These are phyloP conservation scores for Termitomyces sp. DNA, from an alignment of 768 basidiomycete genomes.

Conservation along the genomic window DNA sequence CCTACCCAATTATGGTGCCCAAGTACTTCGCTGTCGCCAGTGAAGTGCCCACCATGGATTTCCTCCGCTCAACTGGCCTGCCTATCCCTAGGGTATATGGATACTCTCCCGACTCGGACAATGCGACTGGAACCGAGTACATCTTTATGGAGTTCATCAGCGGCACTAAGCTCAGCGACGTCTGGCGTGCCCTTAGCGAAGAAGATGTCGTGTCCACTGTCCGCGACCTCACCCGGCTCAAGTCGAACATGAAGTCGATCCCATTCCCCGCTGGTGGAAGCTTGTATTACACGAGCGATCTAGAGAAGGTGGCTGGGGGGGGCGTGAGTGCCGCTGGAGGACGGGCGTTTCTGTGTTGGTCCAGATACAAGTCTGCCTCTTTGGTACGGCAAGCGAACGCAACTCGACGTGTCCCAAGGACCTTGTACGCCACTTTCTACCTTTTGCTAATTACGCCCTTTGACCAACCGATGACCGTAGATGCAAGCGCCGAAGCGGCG, in stretches of 20 bases:
- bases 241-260: conserved; percentile 41
- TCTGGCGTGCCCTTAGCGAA: conserved; percentile 21
- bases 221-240: conserved; percentile 40
- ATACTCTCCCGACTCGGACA: not conserved
- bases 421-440: not conserved
- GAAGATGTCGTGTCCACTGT: conserved; percentile 33
- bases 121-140: not conserved
- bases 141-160: not conserved
- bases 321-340: not conserved
- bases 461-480: conserved; percentile 31
- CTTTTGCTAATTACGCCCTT: not conserved
- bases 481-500: conserved; percentile 34
- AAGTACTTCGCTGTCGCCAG: not conserved
- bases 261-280: conserved; percentile 29
- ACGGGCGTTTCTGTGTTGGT: not conserved
- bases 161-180: not conserved
- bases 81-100: not conserved
- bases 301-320: conserved; percentile 13
- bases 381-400: not conserved
- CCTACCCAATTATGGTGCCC: conserved; percentile 29
- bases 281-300: conserved; percentile 17
- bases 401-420: not conserved
- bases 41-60: not conserved
- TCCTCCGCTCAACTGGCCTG: not conserved
- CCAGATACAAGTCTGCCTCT: not conserved